phyloP scores from a whole-genome alignment of 2,329 filamentous ascomycete species.

The Graphiopsis chlorocephala region DNA sequence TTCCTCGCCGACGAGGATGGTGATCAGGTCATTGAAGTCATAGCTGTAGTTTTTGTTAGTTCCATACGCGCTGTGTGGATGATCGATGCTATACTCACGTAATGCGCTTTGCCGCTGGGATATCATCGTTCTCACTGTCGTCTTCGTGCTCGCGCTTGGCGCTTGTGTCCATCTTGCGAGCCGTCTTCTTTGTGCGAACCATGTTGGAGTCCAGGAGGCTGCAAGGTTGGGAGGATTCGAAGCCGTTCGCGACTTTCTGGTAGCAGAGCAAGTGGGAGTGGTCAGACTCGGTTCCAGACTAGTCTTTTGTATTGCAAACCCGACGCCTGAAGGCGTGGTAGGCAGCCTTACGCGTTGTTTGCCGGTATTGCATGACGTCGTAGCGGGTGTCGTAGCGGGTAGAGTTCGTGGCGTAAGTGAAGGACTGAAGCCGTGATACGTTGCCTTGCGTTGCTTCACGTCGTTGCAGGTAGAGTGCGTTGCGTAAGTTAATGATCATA shows the following conservation, averaged over 20 bases:
- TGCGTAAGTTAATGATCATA: background rate
- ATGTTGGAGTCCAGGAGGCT: background rate
- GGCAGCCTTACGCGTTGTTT: background rate
- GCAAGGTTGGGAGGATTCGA: background rate
- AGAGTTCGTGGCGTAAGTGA: background rate
- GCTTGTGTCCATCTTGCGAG: too few relatives aligned
- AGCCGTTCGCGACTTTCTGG: background rate
- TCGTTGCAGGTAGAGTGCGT: background rate
- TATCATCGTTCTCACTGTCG: background rate
- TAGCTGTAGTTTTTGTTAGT: background rate
- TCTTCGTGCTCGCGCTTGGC: background rate
- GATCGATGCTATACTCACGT: background rate
- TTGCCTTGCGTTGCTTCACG: too few relatives aligned
- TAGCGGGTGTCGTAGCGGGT: too few relatives aligned
- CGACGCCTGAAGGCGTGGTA: background rate
- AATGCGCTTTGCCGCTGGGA: background rate
- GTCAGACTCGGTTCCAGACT: background rate
- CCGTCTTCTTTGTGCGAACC: background rate
- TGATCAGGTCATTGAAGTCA: constrained; percentile 5
- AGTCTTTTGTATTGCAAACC: background rate
- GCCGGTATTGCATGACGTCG: background rate
- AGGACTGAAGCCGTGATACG: too few relatives aligned
- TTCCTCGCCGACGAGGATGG: constrained; percentile 14
- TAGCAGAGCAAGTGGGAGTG: background rate
- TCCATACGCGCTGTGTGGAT: background rate